Conservation (phyloP, 257 asterid genomes). For the Solanum okadae region DNA sequence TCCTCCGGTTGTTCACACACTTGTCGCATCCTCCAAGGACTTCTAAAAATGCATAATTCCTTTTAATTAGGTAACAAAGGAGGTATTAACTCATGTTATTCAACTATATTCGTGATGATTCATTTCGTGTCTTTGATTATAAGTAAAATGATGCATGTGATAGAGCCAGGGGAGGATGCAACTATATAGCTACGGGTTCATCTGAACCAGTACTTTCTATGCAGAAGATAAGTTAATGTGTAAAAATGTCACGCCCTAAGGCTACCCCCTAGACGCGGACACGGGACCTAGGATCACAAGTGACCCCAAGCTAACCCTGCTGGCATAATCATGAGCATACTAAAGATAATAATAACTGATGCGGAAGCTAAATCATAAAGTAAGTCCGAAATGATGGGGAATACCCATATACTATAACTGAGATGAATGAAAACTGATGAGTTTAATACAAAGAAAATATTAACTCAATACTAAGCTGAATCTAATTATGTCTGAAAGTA, state of each 20-base stretch:
- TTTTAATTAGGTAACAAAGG: not conserved
- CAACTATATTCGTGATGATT: not conserved
- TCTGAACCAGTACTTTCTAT: not conserved
- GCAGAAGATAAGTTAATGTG: not conserved
- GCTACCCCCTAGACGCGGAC: no score
- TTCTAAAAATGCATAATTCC: not conserved
- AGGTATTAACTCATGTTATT: not conserved
- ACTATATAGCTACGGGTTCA: not conserved
- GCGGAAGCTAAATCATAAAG: no score
- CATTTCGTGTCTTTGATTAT: not conserved
- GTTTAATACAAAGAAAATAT: no score
- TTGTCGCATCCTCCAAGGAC: not conserved
- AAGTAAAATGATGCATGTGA: not conserved
- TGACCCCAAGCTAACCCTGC: no score
- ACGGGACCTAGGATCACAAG: no score
- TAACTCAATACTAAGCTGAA: no score
- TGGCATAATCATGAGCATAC: no score
- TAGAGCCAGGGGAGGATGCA: not conserved
- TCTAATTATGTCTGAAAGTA: no score
- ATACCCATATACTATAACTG: no score
- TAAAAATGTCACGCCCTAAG: not conserved
- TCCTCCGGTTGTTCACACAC: not conserved
- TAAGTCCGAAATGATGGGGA: no score
- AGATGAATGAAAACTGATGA: no score
- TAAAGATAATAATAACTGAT: no score